Percentiles rank a stretch among this genome's conserved stretches.
phyloP scores from a whole-genome alignment of 2,329 filamentous ascomycete species.

The Aspergillus sp. region DNA sequence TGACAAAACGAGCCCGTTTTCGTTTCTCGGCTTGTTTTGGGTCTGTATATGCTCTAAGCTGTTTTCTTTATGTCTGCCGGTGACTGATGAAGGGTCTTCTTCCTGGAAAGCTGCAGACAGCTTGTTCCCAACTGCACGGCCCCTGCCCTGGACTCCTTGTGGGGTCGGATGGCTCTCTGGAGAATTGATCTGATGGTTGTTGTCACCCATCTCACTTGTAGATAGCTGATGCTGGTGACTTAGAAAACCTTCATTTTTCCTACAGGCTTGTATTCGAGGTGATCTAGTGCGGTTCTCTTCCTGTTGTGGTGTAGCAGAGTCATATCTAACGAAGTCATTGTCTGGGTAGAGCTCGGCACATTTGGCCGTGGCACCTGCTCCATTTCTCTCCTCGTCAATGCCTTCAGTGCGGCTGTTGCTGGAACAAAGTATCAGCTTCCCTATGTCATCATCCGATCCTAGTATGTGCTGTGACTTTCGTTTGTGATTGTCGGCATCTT shows the following conservation, averaged over 20 bases:
- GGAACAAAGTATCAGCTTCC: background rate
- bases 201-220: too few species aligned
- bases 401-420: background rate
- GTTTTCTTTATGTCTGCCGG: background rate
- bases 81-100: background rate
- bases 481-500: background rate
- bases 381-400: background rate
- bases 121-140: slow-evolving; percentile 26
- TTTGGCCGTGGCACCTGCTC: background rate
- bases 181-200: background rate
- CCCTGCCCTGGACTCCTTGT: slow-evolving; percentile 21
- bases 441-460: background rate
- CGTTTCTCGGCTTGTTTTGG: background rate
- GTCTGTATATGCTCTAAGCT: background rate
- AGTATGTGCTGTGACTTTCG: background rate
- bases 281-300: background rate
- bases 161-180: background rate
- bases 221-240: background rate
- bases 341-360: background rate
- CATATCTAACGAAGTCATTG: background rate
- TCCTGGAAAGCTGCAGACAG: slow-evolving; percentile 25
- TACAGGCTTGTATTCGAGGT: background rate
- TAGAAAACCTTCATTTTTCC: background rate
- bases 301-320: background rate
- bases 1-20: background rate